Evolutionary conservation across 306 rosid species (phyloP).

Genomic region (Malus sieversii): DNA sequence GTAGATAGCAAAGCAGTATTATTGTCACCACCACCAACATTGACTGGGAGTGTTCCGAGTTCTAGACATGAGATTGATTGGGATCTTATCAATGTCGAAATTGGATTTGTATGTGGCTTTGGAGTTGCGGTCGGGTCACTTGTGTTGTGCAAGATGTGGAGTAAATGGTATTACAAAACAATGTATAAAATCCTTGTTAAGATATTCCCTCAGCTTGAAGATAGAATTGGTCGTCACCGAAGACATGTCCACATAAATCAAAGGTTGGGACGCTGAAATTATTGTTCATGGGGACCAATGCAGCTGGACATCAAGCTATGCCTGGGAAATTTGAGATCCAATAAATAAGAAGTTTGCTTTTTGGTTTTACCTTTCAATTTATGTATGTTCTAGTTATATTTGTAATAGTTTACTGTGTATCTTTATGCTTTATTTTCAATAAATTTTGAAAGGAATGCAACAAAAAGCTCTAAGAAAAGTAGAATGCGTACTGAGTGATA

Average conservation of each 20-base stretch:
- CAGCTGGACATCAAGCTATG: neutral
- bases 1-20: neutral
- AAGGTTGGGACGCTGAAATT: neutral
- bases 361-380: too few species aligned
- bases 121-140: neutral
- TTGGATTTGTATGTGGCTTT: slow-evolving; percentile 13
- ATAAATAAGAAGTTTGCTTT: neutral
- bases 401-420: too few species aligned
- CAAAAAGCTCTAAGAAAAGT: neutral
- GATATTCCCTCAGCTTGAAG: too few species aligned
- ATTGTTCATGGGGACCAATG: too few species aligned
- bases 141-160: neutral
- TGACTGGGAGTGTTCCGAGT: neutral
- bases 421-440: too few species aligned
- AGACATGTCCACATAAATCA: neutral
- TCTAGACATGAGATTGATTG: neutral
- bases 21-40: neutral
- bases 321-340: neutral
- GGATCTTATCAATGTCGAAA: neutral
- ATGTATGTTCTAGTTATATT: too few species aligned
- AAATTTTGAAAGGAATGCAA: neutral
- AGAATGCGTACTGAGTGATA: slow-evolving; percentile 62
- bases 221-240: neutral
- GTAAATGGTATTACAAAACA: too few species aligned
- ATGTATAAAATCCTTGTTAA: too few species aligned